Base-by-base conservation (phyloP, 1,284 basidiomycete genomes). In the Austroboletus novae-zelandiae region DNA sequence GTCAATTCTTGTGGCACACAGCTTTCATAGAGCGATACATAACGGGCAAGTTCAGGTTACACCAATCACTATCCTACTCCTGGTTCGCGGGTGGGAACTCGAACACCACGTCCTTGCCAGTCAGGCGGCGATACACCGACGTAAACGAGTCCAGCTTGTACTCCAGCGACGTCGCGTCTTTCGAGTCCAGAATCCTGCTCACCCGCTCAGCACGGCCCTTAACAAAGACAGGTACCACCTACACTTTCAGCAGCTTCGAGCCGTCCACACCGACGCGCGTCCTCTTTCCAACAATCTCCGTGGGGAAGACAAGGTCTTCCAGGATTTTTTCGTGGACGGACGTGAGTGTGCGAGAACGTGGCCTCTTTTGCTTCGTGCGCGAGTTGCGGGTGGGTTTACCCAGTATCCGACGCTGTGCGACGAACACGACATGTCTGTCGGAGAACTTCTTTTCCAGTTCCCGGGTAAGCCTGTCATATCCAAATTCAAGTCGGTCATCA, bases 401-500 rank as follows among this genome's bases (percentile, higher is more conserved):
- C 73, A 99, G 83, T 86, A 98, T 96, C 70, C 96, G 89, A 73
- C 97, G 94, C 79, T 99, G 97, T 52, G 92, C 95, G 70, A 99
- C 86, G 73, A 99, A 99, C 58, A 99, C 91, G 71, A 99, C 93
- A 77, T 98, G 96, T 69, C 94, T 89, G 76, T 97, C 94, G 48
- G 95, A 94, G 79, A 99, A 98, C 79, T 99, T 99, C 86, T 99
- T 99, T 86, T 99, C 97, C 69, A 99, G 86, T 75, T 99, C 96
- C 57, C 95, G 89, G 61, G 94, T 98, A 70, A 99, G 88, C 74
- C 95, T 98, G 70, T 18, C 10, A n/a, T 14, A 48, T 39, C 23
- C 43, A n/a, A 13, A 37, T 47, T 48, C 57, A 57, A 39, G 34
- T 48, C 34, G 40, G 15, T 18, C 43, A 40, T 34, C 45, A 46